These are phyloP conservation scores for Hawksworthiomyces lignivorus DNA, from an alignment of 2,329 filamentous ascomycete genomes.

Conservation along the genomic window DNA sequence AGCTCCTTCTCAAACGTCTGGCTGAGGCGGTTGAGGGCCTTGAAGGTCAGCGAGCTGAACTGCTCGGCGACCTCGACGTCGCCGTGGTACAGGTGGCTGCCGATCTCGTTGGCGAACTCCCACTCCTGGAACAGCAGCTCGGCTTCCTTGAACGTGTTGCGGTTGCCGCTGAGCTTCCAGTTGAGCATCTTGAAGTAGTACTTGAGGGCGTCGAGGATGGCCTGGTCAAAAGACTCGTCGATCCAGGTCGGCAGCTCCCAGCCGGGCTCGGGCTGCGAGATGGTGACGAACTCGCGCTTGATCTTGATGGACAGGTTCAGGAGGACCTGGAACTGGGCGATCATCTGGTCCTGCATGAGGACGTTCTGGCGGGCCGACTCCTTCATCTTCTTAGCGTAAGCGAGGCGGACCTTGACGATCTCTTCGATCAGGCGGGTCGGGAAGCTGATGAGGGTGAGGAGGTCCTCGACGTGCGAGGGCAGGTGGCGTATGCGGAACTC, in stretches of 20 bases:
- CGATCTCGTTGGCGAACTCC: constrained; percentile 94
- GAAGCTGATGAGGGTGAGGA: constrained; percentile 94
- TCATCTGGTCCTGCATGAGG: constrained; percentile 97
- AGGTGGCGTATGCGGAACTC: constrained; percentile 83
- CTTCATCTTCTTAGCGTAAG: constrained; percentile 91
- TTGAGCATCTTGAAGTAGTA: constrained; percentile 99
- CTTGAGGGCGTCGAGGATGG: constrained; percentile 85
- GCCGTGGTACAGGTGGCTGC: constrained; percentile 81
- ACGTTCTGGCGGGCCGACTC: constrained; percentile 86
- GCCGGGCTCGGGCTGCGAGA: constrained; percentile 79
- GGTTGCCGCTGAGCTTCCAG: constrained; percentile 95
- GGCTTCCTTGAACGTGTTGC: constrained; percentile 98
- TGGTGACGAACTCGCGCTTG: constrained; percentile 77
- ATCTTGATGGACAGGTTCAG: constrained; percentile 87
- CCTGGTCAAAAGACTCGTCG: constrained; percentile 89
- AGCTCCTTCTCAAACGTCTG: constrained; percentile 89
- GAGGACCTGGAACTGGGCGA: constrained; percentile 88
- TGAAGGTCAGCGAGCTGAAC: constrained; percentile 88
- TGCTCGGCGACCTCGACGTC: constrained; percentile 97
- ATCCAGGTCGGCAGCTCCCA: constrained; percentile 96
- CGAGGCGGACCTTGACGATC: constrained; percentile 85
- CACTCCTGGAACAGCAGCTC: constrained; percentile 96
- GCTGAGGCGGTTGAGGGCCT: constrained; percentile 81
- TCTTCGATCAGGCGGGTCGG: constrained; percentile 93
- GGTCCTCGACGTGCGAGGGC: constrained; percentile 92